Evolutionary conservation across 495 filamentous ascomycete species (phyloP).

Genomic region (Hypomontagnella monticulosa): DNA sequence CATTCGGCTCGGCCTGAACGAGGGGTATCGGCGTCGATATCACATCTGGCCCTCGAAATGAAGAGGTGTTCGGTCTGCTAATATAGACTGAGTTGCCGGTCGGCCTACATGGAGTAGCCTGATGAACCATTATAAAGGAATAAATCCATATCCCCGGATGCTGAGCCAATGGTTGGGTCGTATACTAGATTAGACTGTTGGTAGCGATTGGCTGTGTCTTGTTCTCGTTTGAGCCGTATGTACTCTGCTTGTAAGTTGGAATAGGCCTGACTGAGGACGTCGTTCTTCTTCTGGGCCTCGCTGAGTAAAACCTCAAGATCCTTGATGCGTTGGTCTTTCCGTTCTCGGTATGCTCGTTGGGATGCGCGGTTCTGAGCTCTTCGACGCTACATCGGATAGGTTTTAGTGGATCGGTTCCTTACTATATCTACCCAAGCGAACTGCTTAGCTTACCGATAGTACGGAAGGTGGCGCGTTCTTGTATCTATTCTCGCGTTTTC

Average conservation of each 20-base stretch:
- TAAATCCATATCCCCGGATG: constrained; percentile 29
- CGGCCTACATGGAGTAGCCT: constrained; percentile 25
- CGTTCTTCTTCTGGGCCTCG: constrained; percentile 58
- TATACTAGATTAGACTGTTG: constrained; percentile 31
- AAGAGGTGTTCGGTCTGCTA: neutral
- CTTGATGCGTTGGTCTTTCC: constrained; percentile 83
- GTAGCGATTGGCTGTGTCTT: constrained; percentile 34
- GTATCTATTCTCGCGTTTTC: constrained; percentile 60
- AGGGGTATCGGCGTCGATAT: neutral
- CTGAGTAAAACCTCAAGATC: constrained; percentile 82
- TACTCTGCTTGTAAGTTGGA: constrained; percentile 54
- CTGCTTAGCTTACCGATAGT: constrained; percentile 51
- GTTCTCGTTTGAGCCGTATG: constrained; percentile 48
- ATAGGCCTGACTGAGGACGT: constrained; percentile 55
- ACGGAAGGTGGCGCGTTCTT: constrained; percentile 61
- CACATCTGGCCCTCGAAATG: neutral
- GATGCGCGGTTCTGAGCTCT: constrained; percentile 68
- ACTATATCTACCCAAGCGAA: neutral
- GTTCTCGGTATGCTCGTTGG: constrained; percentile 83
- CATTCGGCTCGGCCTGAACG: neutral
- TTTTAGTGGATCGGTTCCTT: constrained; percentile 33
- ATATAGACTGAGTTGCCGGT: neutral
- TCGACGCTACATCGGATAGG: constrained; percentile 53
- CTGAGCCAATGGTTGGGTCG: constrained; percentile 29
- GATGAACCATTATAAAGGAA: constrained; percentile 33